Evolutionary conservation across 2,329 filamentous ascomycete species (phyloP).

Genomic region (Colletotrichum endophyticum): DNA sequence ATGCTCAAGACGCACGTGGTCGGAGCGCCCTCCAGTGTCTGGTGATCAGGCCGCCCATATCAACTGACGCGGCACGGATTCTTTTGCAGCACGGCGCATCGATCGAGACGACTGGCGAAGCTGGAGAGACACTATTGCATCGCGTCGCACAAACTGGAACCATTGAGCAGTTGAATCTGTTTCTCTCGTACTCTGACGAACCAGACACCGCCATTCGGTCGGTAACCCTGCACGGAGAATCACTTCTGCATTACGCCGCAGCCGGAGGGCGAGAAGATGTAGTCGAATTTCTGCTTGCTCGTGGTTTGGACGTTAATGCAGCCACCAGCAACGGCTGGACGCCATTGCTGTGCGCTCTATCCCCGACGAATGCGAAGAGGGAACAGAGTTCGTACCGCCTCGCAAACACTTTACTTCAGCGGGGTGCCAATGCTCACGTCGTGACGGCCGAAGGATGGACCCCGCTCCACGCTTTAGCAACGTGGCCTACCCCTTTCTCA

Average conservation of each 20-base stretch:
- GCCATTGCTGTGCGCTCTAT: constrained; percentile 15
- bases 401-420: background rate
- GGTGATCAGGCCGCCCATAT: background rate
- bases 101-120: background rate
- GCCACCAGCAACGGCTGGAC: constrained; percentile 8
- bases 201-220: background rate
- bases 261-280: constrained; percentile 5
- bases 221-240: background rate
- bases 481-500: background rate
- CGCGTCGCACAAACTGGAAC: background rate
- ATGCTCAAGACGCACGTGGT: background rate
- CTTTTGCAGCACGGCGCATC: background rate
- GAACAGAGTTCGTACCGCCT: background rate
- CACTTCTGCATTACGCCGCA: constrained; percentile 10
- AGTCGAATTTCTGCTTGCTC: background rate
- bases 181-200: background rate
- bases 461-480: constrained; percentile 9
- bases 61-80: background rate
- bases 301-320: background rate
- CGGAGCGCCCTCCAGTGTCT: background rate
- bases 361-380: constrained; percentile 2
- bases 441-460: constrained; percentile 20
- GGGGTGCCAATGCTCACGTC: background rate
- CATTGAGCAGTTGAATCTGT: background rate
- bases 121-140: background rate